Percentiles rank a stretch among this genome's conserved stretches.
Evolutionary conservation across 208 protist species (phyloP).

Genomic region (Wallacemonas rigidus): DNA sequence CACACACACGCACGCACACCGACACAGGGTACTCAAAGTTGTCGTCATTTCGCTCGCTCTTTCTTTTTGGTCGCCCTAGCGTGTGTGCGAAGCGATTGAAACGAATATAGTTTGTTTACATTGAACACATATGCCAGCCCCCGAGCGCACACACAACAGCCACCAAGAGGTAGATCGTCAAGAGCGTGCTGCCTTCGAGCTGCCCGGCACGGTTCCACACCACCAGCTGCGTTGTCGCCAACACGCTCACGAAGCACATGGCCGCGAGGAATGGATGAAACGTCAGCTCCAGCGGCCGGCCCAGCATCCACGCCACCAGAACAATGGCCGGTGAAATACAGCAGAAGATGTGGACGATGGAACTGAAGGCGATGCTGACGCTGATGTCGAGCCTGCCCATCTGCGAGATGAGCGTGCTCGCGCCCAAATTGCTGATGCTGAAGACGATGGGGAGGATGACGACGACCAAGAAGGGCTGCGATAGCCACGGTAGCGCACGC

Average conservation of each 20-base stretch:
- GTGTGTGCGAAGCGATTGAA: too few species aligned
- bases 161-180: slow-evolving; percentile 57
- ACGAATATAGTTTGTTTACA: not conserved
- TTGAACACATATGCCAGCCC: slow-evolving; percentile 39
- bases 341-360: slow-evolving; percentile 70
- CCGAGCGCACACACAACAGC: slow-evolving; percentile 43
- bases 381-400: slow-evolving; percentile 77
- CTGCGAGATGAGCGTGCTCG: slow-evolving; percentile 55
- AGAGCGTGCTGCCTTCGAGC: slow-evolving; percentile 68
- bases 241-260: slow-evolving; percentile 59
- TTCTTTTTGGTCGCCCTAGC: not conserved
- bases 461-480: slow-evolving; percentile 53
- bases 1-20: not conserved
- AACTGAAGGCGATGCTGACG: slow-evolving; percentile 66
- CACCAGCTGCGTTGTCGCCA: slow-evolving; percentile 58
- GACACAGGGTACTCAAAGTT: not conserved
- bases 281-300: slow-evolving; percentile 54
- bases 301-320: slow-evolving; percentile 45
- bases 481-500: slow-evolving; percentile 26
- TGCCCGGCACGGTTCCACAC: slow-evolving; percentile 50
- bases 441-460: slow-evolving; percentile 67
- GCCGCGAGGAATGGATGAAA: slow-evolving; percentile 66
- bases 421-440: slow-evolving; percentile 48
- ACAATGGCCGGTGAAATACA: slow-evolving; percentile 73
- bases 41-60: not conserved